A percentile compares a stretch with the other conserved stretches of the same genome.
These are phyloP conservation scores for Colletotrichum aenigma DNA, from an alignment of 2,329 filamentous ascomycete genomes.

Conservation along the genomic window DNA sequence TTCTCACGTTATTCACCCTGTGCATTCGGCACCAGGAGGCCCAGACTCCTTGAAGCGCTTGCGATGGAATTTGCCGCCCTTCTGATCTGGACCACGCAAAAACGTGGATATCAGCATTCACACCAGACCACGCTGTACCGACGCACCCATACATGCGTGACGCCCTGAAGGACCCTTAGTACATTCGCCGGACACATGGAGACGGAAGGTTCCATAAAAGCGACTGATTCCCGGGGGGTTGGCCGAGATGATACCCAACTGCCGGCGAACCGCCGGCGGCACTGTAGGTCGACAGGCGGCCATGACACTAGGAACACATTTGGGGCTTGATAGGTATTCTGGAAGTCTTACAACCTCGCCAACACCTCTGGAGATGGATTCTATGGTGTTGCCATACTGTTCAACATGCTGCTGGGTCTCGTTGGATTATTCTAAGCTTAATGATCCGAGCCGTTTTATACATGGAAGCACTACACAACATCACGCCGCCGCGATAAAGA, in stretches of 20 bases:
- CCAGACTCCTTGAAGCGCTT: neutral
- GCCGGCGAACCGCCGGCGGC: neutral
- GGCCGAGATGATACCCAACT: neutral
- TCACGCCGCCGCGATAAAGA: too few species aligned
- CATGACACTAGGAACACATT: neutral
- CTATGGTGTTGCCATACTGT: fast-evolving
- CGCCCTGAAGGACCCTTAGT: neutral
- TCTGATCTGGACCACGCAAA: neutral
- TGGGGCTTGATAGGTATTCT: fast-evolving
- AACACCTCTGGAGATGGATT: fast-evolving
- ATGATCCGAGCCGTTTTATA: too few species aligned
- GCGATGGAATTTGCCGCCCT: neutral
- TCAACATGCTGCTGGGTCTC: neutral
- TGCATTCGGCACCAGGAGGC: neutral
- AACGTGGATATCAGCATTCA: neutral
- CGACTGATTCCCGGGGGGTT: neutral
- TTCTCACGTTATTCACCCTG: neutral
- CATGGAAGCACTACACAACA: too few species aligned
- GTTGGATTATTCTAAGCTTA: too few species aligned
- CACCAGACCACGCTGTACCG: neutral
- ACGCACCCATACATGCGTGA: neutral
- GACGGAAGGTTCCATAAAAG: neutral
- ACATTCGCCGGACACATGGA: neutral
- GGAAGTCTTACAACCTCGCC: neutral
- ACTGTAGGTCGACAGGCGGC: neutral